phyloP scores from a whole-genome alignment of 2,329 filamentous ascomycete genomes.

The Cytospora piceicola region DNA sequence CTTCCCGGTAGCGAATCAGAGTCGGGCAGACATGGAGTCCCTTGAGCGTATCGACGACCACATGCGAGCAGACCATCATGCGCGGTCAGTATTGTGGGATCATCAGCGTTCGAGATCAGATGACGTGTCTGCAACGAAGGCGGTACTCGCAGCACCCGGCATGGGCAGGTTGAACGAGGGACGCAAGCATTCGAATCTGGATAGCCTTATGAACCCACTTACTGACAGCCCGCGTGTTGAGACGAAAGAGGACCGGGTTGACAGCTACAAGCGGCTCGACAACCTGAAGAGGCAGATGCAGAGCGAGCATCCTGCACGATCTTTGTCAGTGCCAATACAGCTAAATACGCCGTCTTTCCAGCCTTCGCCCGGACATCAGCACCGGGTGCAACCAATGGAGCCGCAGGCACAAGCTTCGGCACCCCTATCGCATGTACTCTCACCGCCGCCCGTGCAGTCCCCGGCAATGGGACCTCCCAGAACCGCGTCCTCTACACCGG shows the following conservation, averaged over 20 bases:
- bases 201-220: constrained; percentile 17
- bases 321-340: constrained; percentile 23
- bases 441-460: constrained; percentile 24
- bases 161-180: constrained; percentile 13
- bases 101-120: constrained; percentile 27
- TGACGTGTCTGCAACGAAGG: constrained; percentile 10
- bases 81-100: constrained; percentile 7
- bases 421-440: constrained; percentile 13
- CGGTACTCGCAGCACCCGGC: constrained; percentile 2
- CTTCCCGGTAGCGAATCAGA: background rate
- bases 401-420: constrained; percentile 11
- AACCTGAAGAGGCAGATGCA: constrained; percentile 27
- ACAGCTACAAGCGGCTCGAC: constrained; percentile 25
- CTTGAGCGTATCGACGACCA: background rate
- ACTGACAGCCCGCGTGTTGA: background rate
- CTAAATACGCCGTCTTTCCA: background rate
- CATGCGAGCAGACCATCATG: background rate
- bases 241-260: constrained; percentile 1
- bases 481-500: constrained; percentile 28
- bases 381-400: background rate
- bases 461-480: constrained; percentile 19
- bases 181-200: constrained; percentile 13
- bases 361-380: background rate
- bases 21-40: no score
- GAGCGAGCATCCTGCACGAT: constrained; percentile 5